Evolutionary conservation across 2,329 filamentous ascomycete genomes (phyloP).

Genomic region (Epichloe gansuensis): DNA sequence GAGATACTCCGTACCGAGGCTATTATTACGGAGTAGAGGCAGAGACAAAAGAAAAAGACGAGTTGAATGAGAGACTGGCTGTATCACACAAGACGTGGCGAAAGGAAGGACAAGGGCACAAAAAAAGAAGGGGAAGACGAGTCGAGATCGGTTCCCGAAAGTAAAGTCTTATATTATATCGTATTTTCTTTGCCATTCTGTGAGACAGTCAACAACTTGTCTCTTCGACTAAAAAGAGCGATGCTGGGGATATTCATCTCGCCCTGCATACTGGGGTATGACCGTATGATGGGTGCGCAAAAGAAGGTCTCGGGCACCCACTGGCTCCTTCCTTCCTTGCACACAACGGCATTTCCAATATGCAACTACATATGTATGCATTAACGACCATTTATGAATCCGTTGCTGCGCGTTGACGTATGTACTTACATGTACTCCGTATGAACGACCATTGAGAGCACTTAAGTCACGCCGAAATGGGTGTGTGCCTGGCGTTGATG

Average conservation of each 20-base stretch:
- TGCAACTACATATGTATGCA: not conserved
- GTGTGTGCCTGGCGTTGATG: not conserved
- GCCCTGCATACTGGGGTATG: not conserved
- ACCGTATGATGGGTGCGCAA: not conserved
- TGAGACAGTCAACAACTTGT: not conserved
- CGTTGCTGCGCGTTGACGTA: too few relatives aligned
- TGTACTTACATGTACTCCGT: too few relatives aligned
- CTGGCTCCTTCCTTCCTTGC: too few relatives aligned
- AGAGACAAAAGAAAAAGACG: too few relatives aligned
- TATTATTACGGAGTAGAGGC: too few relatives aligned
- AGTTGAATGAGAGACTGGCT: not conserved
- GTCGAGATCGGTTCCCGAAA: not conserved
- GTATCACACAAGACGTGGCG: too few relatives aligned
- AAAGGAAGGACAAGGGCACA: not conserved
- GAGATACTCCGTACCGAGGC: too few relatives aligned
- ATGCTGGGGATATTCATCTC: not conserved
- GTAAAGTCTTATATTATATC: not conserved
- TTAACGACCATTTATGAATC: too few relatives aligned
- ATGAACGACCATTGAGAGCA: not conserved
- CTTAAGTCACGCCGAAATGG: not conserved
- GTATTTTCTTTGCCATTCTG: not conserved
- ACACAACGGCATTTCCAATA: not conserved
- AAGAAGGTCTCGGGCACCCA: not conserved
- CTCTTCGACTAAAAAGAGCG: not conserved
- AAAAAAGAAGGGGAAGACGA: not conserved